Evolutionary conservation across 257 asterid genomes (phyloP).

Genomic region (Anisodus tanguticus): DNA sequence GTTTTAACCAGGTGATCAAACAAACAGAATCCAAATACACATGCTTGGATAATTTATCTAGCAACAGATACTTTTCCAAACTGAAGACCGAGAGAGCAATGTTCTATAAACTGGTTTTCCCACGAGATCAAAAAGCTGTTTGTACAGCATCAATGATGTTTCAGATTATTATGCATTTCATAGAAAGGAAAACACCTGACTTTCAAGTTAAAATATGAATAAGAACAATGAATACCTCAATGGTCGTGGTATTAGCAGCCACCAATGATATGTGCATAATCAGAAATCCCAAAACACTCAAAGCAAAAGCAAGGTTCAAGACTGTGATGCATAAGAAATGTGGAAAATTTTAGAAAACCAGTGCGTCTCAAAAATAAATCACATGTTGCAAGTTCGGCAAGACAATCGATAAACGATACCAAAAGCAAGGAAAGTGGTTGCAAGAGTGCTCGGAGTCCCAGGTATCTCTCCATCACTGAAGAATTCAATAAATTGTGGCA

Average conservation of each 20-base stretch:
- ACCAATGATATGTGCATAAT: conserved; percentile 96
- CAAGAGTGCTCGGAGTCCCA: conserved; percentile 90
- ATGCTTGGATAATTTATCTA: background rate
- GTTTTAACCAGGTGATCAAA: background rate
- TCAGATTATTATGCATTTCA: background rate
- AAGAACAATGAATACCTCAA: conserved; percentile 66
- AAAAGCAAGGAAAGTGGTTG: conserved; percentile 94
- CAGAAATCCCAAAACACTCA: conserved; percentile 94
- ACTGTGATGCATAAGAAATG: conserved; percentile 53
- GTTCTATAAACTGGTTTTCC: background rate
- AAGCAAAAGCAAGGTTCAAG: conserved; percentile 90
- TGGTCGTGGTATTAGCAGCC: conserved; percentile 85
- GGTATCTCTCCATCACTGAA: conserved; percentile 92
- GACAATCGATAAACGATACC: conserved; percentile 40
- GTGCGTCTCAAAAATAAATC: background rate
- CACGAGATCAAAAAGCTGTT: background rate
- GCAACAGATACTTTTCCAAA: background rate
- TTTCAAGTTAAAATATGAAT: background rate
- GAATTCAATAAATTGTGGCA: conserved; percentile 88
- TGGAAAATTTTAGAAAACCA: conserved; percentile 14
- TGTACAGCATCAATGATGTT: conserved; percentile 11
- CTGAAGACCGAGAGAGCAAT: background rate
- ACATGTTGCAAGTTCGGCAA: background rate
- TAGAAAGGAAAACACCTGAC: background rate
- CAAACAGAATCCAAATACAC: background rate